Evolutionary conservation across 805 yeast genomes (phyloP).

Genomic region (Peterozyma toletana): DNA sequence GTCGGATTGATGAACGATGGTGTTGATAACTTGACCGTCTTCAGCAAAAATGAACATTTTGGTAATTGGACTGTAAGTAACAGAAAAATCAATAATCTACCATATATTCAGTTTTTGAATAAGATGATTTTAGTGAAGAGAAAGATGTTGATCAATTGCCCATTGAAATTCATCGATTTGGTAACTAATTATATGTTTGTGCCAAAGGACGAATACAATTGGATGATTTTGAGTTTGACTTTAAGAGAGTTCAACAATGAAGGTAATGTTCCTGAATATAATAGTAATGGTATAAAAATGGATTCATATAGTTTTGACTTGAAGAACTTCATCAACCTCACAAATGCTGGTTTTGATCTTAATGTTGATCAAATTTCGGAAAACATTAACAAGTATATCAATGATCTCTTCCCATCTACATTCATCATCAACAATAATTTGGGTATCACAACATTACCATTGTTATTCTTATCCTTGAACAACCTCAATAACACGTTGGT

Average conservation of each 20-base stretch:
- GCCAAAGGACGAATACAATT: constrained; percentile 31
- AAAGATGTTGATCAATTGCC: constrained; percentile 41
- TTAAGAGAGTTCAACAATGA: constrained; percentile 35
- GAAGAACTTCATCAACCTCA: constrained; percentile 8
- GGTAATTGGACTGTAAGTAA: constrained; percentile 12
- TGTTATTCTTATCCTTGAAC: constrained; percentile 30
- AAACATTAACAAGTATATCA: constrained; percentile 14
- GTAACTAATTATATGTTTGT: constrained; percentile 38
- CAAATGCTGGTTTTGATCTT: constrained; percentile 6
- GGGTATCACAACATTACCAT: constrained; percentile 43
- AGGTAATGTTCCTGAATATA: constrained; percentile 9
- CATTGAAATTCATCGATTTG: constrained; percentile 39
- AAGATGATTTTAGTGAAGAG: constrained; percentile 38
- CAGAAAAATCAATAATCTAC: constrained; percentile 13
- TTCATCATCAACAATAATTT: constrained; percentile 40
- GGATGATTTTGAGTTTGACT: constrained; percentile 38
- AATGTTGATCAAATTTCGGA: constrained; percentile 14
- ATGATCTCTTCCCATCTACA: constrained; percentile 15
- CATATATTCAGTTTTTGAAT: constrained; percentile 18
- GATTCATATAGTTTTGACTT: constrained; percentile 1
- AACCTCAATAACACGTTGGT: constrained; percentile 18
- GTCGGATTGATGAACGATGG: constrained; percentile 10
- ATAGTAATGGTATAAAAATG: not conserved
- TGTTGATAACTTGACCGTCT: constrained; percentile 8
- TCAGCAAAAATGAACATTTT: constrained; percentile 5